Evolutionary conservation across 257 asterid genomes (phyloP), one percentile per base, ranked within the genome.

Genomic region (Ilex aquifolium): DNA sequence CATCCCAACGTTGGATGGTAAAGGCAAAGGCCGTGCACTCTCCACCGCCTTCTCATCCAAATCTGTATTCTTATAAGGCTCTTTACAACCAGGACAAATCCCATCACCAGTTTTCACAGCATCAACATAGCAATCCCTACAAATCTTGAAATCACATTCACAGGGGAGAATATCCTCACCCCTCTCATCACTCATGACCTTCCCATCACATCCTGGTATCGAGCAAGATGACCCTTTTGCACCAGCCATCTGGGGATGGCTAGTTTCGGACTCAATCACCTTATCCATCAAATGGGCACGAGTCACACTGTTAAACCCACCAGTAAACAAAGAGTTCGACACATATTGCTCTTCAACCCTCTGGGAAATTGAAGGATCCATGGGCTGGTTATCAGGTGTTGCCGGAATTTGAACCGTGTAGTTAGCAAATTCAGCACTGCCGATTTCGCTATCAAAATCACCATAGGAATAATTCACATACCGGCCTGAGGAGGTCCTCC

Each of bases 261-360:
- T 86, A 36, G 88, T 71, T 65, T 85, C 95, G 0, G 96, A 86
- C 27, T 91, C 98, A 8, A 84, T 91, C 75, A 91, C 98, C 81
- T 91, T 91, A 69, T 91, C 96, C 98, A 91, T 91, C 72, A 88
- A 67, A 71, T 91, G 98, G 53, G 98, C 96, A 15, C 95, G 88
- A 6, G 98, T 91, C 2, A 80, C 87, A 31, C 88, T 83, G 69
- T 91, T 86, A 56, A 67, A 88, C 3, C 98, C 98, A 31, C 98
- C 98, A 0, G 92, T 91, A 55, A 91, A 91, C 73, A 91, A 59
- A 40, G 97, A 91, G 69, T 76, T 91, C 0, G 97, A 85, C 10
- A 88, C 97, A 50, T 88, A 91, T 64, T 84, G 96, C 69, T 91
- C 97, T 77, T 91, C 97, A 4, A 87, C 97, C 79, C 92, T 69